Evolutionary conservation across 805 yeast genomes (phyloP), one percentile per base, ranked within the genome.

Genomic region (Starmerella etchellsii): DNA sequence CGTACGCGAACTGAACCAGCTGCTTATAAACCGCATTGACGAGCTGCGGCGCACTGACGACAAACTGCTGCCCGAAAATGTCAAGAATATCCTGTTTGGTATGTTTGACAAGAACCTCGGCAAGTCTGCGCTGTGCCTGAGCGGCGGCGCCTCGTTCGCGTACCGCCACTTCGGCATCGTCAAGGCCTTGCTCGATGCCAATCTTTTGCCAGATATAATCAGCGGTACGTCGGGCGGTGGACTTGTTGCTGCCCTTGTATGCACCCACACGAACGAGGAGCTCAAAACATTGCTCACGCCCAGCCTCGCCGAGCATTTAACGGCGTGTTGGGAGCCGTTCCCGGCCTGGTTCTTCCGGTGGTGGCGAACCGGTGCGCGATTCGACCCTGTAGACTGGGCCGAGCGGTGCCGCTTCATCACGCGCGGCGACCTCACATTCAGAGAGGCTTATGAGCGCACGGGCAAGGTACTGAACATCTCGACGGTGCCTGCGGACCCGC

Each of bases 181-280:
- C 22, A 76, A 76, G 47, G 87, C 85, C 0, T 58, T 81, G 30
- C 59, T 80, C 4, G 85, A 81, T 43, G 70, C 71, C 42, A 78
- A 76, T 54, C 59, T 72, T 37, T 60, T 81, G 37, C 93, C 93
- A 1, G 65, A 66, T 4, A 77, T 81, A 28, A 64, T 81, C 8
- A 71, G 81, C 27, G 93, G 93, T 1, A 81, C 91, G 0, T 75
- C 83, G 0, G 88, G 91, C 2, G 93, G 93, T 14, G 88, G 85
- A 1, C 60, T 79, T 11, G 73, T 80, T 13, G 87, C 91, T 0
- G 81, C 85, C 0, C 57, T 81, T 30, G 73, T 79, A 0, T 70
- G 84, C 38, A 74, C 83, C 0, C 62, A 87, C 40, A 76, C 83
- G 0, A 70, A 78, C 51, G 76, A 73, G 16, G 93, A 81, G 54